A percentile compares a stretch with the other conserved stretches of the same genome.
phyloP scores from a whole-genome alignment of 1,139 yeast species.

The Lodderomyces metapsilosis region DNA sequence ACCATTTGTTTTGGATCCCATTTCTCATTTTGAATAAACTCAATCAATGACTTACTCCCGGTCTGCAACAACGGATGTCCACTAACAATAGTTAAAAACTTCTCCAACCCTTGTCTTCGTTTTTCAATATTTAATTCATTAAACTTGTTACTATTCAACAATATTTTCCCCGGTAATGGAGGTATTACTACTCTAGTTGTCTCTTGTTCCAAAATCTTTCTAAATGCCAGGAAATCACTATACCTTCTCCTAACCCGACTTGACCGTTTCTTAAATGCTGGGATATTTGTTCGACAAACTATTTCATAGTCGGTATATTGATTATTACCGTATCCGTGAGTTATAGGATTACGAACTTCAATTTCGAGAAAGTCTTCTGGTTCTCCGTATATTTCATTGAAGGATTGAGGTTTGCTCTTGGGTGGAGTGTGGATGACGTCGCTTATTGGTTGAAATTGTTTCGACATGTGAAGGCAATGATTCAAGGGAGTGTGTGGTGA shows the following conservation, averaged over 20 bases:
- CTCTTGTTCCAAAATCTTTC: constrained; percentile 73
- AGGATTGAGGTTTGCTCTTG: constrained; percentile 57
- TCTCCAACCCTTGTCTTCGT: constrained; percentile 80
- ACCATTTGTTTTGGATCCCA: constrained; percentile 53
- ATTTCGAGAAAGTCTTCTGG: constrained; percentile 94
- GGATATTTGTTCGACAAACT: constrained; percentile 81
- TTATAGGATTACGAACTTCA: constrained; percentile 78
- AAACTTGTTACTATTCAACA: constrained; percentile 67
- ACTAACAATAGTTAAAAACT: constrained; percentile 75
- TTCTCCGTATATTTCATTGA: constrained; percentile 84
- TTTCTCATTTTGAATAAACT: constrained; percentile 83
- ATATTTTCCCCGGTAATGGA: constrained; percentile 80
- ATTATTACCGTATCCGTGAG: constrained; percentile 68
- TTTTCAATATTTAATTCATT: constrained; percentile 82
- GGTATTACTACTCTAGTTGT: constrained; percentile 81
- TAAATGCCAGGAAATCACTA: constrained; percentile 83
- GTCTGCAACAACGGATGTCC: constrained; percentile 94
- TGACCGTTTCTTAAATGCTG: constrained; percentile 69
- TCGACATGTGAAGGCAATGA: constrained; percentile 26
- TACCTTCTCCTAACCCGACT: constrained; percentile 82
- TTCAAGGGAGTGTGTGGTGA: neutral
- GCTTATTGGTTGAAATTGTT: constrained; percentile 48
- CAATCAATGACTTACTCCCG: constrained; percentile 76
- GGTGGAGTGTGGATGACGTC: constrained; percentile 40
- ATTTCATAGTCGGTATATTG: constrained; percentile 92